phyloP scores from a whole-genome alignment of 1,284 basidiomycete genomes.

The Kalmanozyma brasiliensis region DNA sequence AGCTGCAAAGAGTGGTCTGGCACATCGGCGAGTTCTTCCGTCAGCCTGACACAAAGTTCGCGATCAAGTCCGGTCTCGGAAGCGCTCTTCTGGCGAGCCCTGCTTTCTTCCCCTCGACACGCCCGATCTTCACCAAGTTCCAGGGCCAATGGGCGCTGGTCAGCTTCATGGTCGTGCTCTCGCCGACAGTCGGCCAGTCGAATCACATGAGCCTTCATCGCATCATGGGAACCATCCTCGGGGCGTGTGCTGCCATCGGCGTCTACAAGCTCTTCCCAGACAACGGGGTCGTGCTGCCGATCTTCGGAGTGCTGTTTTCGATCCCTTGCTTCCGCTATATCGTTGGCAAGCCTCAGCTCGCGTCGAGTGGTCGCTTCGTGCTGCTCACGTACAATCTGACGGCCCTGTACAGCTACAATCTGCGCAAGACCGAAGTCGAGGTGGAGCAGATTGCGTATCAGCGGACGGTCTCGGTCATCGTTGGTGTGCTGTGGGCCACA shows the following conservation, averaged over 20 bases:
- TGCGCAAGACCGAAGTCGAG: constrained; percentile 77
- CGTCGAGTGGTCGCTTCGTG: constrained; percentile 61
- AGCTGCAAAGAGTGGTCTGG: constrained; percentile 75
- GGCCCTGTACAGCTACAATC: constrained; percentile 78
- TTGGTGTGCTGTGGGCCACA: constrained; percentile 88
- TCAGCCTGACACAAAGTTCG: constrained; percentile 84
- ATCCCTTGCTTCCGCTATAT: constrained; percentile 94
- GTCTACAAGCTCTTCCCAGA: constrained; percentile 79
- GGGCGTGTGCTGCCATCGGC: constrained; percentile 79
- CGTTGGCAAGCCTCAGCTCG: constrained; percentile 72
- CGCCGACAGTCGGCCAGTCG: constrained; percentile 62
- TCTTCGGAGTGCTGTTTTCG: constrained; percentile 89
- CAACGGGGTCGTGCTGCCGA: constrained; percentile 78
- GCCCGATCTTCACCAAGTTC: constrained; percentile 81
- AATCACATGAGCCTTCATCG: constrained; percentile 64
- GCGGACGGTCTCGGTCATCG: constrained; percentile 82
- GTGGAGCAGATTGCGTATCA: constrained; percentile 80
- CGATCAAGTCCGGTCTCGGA: constrained; percentile 80
- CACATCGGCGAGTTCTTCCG: constrained; percentile 76
- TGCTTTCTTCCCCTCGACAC: constrained; percentile 82
- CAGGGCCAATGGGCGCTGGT: constrained; percentile 95
- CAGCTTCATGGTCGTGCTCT: constrained; percentile 74
- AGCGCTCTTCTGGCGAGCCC: constrained; percentile 83
- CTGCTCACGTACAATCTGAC: constrained; percentile 81
- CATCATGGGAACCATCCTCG: constrained; percentile 70